Evolutionary conservation across 2,329 filamentous ascomycete species (phyloP).

Genomic region (Exserohilum turcica): DNA sequence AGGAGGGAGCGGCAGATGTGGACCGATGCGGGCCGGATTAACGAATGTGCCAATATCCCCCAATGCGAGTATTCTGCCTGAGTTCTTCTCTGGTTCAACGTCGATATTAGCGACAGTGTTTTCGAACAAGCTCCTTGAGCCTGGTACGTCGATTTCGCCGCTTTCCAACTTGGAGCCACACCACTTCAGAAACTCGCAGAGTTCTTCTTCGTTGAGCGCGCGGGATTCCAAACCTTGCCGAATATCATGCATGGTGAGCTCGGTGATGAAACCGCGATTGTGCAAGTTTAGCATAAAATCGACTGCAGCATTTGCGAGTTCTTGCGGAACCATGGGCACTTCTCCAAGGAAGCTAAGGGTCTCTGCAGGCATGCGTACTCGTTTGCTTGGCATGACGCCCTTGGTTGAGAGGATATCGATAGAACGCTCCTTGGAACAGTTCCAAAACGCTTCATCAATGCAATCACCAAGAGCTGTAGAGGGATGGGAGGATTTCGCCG

Average conservation of each 20-base stretch:
- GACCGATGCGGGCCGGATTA: slow-evolving; percentile 76
- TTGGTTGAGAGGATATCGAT: slow-evolving; percentile 89
- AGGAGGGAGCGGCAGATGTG: slow-evolving; percentile 78
- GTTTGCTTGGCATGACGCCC: slow-evolving; percentile 81
- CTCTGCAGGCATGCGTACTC: slow-evolving; percentile 76
- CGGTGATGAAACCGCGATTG: slow-evolving; percentile 83
- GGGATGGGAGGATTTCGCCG: slow-evolving; percentile 87
- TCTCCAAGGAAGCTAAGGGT: slow-evolving; percentile 80
- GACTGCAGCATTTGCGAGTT: slow-evolving; percentile 68
- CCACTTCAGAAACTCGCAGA: slow-evolving; percentile 85
- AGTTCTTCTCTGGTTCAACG: slow-evolving; percentile 56
- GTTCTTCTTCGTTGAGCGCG: slow-evolving; percentile 77
- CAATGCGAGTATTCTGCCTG: slow-evolving; percentile 76
- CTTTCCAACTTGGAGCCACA: slow-evolving; percentile 71
- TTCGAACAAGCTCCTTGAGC: slow-evolving; percentile 72
- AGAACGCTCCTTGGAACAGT: slow-evolving; percentile 73
- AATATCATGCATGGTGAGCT: slow-evolving; percentile 86
- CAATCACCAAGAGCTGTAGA: slow-evolving; percentile 80
- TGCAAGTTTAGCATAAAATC: slow-evolving; percentile 79
- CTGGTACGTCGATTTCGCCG: slow-evolving; percentile 73
- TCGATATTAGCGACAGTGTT: slow-evolving; percentile 74
- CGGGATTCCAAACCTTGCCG: slow-evolving; percentile 80
- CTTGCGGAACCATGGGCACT: slow-evolving; percentile 82
- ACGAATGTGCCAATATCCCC: slow-evolving; percentile 76
- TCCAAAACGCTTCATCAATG: slow-evolving; percentile 97